Base-by-base conservation (phyloP, 352 stramenopile genomes). In the Phytopythium mirpurense region DNA sequence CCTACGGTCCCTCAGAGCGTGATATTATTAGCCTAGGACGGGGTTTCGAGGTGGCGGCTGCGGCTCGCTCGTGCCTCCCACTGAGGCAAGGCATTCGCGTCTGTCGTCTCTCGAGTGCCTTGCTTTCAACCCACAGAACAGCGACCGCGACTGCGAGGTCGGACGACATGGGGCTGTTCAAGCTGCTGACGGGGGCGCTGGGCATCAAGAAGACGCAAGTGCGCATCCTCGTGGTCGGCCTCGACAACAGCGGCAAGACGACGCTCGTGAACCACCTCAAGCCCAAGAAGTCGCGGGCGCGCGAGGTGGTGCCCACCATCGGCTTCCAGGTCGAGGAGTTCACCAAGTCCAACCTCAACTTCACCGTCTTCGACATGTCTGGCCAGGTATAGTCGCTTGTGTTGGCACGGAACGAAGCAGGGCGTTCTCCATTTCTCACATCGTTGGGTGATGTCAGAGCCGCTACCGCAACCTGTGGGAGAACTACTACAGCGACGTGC, bases 211-310 rank as follows among this genome's bases (percentile, higher is more conserved):
- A 90, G 67, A 80, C 70, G 18, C 71, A 89, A 36, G 86, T 93
- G 40, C 78, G 83, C 37, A 96, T 96, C 59, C 72, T 96, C 15
- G 79, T 96, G 16, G 81, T 96, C 2, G 88, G 85, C 5, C 72
- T 96, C 26, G 88, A 96, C 60, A 96, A 96, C 61, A 94, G 80
- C 64, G 87, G 88, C 62, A 96, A 96, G 69, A 96, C 88, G 46
- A 96, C 88, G 34, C 70, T 96, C n/a, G 80, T 96, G 56, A 94
- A 96, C 61, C 81, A 96, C 60, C 72, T 96, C 54, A 96, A 96
- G 59, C 88, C 87, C 32, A 89, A 84, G 53, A 94, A 96, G 59
- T 84, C 69, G n/a, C 78, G 86, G 54, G 62, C 72, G 9, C 79
- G 76, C 37, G 88, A 96, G 63, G 83, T 95, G 23, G 88, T 88